A percentile compares a stretch with the other conserved stretches of the same genome.
Evolutionary conservation across 2,329 filamentous ascomycete genomes (phyloP).

Genomic region (Celoporthe dispersa): DNA sequence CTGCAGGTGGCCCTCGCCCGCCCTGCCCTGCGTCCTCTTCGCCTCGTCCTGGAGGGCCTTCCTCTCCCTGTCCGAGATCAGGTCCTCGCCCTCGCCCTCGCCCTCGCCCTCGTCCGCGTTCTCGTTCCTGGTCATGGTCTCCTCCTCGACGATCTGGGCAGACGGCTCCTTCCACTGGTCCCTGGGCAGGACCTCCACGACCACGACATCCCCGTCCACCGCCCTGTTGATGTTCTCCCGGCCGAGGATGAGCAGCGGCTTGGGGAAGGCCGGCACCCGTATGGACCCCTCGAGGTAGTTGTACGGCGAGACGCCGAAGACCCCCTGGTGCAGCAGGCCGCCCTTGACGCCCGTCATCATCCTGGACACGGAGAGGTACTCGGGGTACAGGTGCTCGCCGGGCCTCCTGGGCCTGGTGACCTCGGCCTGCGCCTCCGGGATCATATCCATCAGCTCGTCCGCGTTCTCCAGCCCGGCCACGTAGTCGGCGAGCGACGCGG

Average conservation of each 20-base stretch:
- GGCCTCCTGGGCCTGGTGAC: constrained; percentile 67
- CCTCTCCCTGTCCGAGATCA: constrained; percentile 88
- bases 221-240: constrained; percentile 96
- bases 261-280: constrained; percentile 87
- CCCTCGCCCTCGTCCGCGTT: constrained; percentile 89
- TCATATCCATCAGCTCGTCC: constrained; percentile 89
- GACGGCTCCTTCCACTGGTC: constrained; percentile 98
- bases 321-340: constrained; percentile 88
- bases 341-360: constrained; percentile 93
- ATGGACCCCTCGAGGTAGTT: constrained; percentile 97
- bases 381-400: constrained; percentile 77
- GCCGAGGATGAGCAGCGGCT: constrained; percentile 83
- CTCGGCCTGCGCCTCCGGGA: constrained; percentile 76
- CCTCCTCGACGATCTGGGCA: constrained; percentile 94
- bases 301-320: constrained; percentile 95
- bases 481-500: constrained; percentile 73
- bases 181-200: constrained; percentile 89
- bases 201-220: constrained; percentile 88
- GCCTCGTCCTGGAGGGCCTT: constrained; percentile 90
- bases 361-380: constrained; percentile 86
- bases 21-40: constrained; percentile 79
- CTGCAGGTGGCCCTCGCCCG: constrained; percentile 76
- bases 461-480: constrained; percentile 83
- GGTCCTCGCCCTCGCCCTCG: constrained; percentile 60
- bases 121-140: constrained; percentile 88